Percentiles rank a stretch among this genome's conserved stretches.
Evolutionary conservation across 2,329 filamentous ascomycete species (phyloP).

Genomic region (Penicillium digitatum): DNA sequence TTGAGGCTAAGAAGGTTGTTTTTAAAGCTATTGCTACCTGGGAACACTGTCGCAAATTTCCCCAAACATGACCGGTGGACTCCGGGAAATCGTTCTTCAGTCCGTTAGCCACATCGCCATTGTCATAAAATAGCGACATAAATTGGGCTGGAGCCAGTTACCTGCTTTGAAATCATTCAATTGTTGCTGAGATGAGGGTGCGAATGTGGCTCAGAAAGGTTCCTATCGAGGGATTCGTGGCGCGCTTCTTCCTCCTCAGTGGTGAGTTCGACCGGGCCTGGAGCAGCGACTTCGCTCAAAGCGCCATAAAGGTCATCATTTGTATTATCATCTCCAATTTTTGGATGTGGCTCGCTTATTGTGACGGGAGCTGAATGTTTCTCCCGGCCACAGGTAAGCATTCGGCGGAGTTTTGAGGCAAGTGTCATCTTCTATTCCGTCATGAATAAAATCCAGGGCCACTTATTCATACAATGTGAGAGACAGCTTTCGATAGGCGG

Average conservation of each 20-base stretch:
- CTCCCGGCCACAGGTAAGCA: not conserved
- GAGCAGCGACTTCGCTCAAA: conserved; percentile 4
- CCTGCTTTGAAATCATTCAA: not conserved
- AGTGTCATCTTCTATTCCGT: not conserved
- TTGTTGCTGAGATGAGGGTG: conserved; percentile 3
- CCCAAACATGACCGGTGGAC: not conserved
- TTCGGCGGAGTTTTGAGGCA: not conserved
- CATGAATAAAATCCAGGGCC: not conserved
- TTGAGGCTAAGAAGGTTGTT: not conserved
- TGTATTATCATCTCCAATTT: not conserved
- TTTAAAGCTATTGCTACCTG: too few species aligned
- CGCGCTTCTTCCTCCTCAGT: not conserved
- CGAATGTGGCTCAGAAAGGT: not conserved
- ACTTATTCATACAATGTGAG: not conserved
- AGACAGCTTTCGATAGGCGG: not conserved
- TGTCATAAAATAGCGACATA: fast-evolving
- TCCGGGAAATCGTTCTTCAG: not conserved
- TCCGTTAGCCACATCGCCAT: not conserved
- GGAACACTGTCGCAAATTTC: not conserved
- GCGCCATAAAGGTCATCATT: not conserved
- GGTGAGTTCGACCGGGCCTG: not conserved
- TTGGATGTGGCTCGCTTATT: not conserved
- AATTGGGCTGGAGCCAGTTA: not conserved
- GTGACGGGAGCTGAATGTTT: not conserved
- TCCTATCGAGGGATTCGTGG: not conserved